Evolutionary conservation across 2,329 filamentous ascomycete species (phyloP).

Genomic region (Phialemoniopsis sp.): DNA sequence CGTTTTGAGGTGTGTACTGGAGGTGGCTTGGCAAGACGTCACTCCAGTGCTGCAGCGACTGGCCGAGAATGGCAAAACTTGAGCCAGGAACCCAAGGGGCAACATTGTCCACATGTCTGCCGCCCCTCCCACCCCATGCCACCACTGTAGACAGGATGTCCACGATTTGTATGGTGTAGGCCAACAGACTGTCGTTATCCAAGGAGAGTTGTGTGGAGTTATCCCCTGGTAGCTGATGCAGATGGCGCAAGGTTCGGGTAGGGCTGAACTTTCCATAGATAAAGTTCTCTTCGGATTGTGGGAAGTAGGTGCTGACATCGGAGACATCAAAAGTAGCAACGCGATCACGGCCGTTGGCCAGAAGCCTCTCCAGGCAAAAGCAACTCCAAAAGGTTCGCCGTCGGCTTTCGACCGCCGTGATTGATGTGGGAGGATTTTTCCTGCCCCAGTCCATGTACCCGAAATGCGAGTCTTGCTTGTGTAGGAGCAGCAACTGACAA

Average conservation of each 20-base stretch:
- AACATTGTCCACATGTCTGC: not conserved
- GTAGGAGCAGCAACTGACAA: not conserved
- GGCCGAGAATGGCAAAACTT: not conserved
- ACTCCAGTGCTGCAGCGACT: not conserved
- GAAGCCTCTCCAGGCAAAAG: not conserved
- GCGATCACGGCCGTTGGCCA: not conserved
- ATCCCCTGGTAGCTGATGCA: too few species aligned
- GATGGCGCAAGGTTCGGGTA: not conserved
- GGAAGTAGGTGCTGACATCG: not conserved
- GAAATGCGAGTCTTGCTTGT: not conserved
- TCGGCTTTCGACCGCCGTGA: not conserved
- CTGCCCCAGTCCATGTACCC: not conserved
- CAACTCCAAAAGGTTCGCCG: not conserved
- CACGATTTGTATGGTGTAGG: not conserved
- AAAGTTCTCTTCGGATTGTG: not conserved
- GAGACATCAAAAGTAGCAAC: not conserved
- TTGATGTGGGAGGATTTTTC: not conserved
- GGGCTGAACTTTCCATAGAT: not conserved
- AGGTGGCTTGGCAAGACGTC: not conserved
- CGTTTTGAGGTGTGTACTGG: not conserved
- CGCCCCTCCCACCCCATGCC: not conserved
- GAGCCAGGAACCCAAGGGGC: not conserved
- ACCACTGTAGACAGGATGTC: not conserved
- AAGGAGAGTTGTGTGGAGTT: too few species aligned
- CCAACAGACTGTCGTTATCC: not conserved